Conservation (phyloP, 2,329 filamentous ascomycete species). For the Aspergillus melleus region DNA sequence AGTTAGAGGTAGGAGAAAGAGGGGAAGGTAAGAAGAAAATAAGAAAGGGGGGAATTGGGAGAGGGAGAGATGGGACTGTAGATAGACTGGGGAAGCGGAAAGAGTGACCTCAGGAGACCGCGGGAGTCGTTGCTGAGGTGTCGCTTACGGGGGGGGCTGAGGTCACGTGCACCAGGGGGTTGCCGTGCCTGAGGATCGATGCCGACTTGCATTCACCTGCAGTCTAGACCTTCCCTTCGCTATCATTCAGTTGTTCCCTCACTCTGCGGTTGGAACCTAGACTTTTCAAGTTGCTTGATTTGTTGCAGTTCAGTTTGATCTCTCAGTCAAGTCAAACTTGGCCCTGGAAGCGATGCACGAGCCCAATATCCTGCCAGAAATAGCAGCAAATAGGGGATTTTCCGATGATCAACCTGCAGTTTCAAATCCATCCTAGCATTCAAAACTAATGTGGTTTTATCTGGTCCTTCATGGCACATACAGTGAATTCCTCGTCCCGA, state of each 20-base stretch:
- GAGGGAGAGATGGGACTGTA: slow-evolving; percentile 22
- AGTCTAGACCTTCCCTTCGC: too few species aligned
- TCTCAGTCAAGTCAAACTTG: not conserved
- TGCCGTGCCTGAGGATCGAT: too few species aligned
- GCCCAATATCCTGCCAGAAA: not conserved
- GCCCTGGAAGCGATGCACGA: not conserved
- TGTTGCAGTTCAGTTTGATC: not conserved
- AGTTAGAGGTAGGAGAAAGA: slow-evolving; percentile 17
- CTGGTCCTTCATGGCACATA: too few species aligned
- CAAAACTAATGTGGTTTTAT: not conserved
- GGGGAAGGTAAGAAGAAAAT: slow-evolving; percentile 20
- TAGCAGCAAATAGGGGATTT: not conserved
- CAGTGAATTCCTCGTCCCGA: too few species aligned
- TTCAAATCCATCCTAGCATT: not conserved
- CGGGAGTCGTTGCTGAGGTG: slow-evolving; percentile 41
- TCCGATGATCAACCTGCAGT: not conserved
- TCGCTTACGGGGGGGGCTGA: slow-evolving; percentile 32
- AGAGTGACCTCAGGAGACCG: slow-evolving; percentile 42
- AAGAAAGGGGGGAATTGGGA: slow-evolving; percentile 7
- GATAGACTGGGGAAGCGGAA: slow-evolving; percentile 31
- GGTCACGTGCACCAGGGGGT: slow-evolving; percentile 34
- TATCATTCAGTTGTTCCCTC: too few species aligned
- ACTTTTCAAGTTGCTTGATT: not conserved
- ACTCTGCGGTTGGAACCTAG: too few species aligned
- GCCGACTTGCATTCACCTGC: too few species aligned